A percentile compares a stretch with the other conserved stretches of the same genome.
phyloP scores from a whole-genome alignment of 371 early-diverging fungal species.

The Fennellomyces sp. region DNA sequence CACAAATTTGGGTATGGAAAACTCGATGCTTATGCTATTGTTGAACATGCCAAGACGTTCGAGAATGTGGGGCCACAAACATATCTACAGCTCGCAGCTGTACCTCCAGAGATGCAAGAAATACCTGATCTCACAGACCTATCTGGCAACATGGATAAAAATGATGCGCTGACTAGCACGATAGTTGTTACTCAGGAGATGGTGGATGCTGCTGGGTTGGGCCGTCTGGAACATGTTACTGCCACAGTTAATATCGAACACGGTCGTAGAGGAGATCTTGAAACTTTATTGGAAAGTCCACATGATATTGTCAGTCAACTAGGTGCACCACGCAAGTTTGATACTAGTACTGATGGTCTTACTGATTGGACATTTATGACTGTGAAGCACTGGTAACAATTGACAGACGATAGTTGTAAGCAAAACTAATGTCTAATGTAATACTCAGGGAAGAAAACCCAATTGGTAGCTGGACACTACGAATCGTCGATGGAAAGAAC shows the following conservation, averaged over 20 bases:
- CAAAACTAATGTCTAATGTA: background rate
- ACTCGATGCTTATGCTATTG: conserved; percentile 82
- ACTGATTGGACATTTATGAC: conserved; percentile 92
- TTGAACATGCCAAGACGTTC: conserved; percentile 69
- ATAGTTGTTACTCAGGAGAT: conserved; percentile 43
- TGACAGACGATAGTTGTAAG: background rate
- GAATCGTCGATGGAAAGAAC: conserved; percentile 56
- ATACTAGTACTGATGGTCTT: conserved; percentile 73
- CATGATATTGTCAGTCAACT: conserved; percentile 69
- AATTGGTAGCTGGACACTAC: conserved; percentile 66
- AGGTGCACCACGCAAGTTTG: conserved; percentile 67
- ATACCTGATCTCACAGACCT: conserved; percentile 45
- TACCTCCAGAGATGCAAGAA: conserved; percentile 4
- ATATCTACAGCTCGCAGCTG: conserved; percentile 27
- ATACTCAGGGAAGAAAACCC: conserved; percentile 25
- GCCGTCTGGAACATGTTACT: conserved; percentile 81
- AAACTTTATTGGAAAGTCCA: conserved; percentile 77
- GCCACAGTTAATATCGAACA: conserved; percentile 82
- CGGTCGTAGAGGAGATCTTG: conserved; percentile 80
- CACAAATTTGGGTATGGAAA: conserved; percentile 93
- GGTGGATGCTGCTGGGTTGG: conserved; percentile 51
- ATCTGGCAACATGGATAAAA: conserved; percentile 15
- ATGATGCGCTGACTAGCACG: conserved; percentile 19
- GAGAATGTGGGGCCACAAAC: conserved; percentile 65
- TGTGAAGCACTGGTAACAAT: conserved; percentile 89